Conservation (phyloP, 441 rosid species). For the Bocquillonia castaneifolia region DNA sequence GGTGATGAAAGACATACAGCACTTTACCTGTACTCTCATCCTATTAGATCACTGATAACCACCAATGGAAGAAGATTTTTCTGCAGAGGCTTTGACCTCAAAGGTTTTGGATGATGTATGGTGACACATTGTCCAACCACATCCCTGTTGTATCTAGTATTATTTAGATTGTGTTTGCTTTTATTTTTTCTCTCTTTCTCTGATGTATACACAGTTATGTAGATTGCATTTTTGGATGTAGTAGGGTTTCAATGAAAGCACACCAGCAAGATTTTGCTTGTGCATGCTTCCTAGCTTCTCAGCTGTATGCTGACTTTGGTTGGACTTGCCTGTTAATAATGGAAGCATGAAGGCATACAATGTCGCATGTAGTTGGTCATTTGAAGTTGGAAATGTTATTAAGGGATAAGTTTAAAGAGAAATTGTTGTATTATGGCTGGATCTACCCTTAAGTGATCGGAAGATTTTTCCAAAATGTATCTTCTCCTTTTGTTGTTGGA, state of each 20-base stretch:
- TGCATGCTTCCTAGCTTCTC: conserved; percentile 3
- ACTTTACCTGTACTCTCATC: too few relatives aligned
- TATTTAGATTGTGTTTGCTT: neutral
- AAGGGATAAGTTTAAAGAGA: neutral
- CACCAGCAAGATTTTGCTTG: neutral
- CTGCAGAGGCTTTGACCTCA: neutral
- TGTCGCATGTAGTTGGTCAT: neutral
- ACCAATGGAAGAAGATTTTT: neutral
- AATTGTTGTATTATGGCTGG: neutral
- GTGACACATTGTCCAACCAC: neutral
- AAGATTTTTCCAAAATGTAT: neutral
- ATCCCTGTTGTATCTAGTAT: neutral
- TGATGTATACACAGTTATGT: neutral
- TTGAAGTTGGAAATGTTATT: neutral
- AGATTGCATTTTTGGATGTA: neutral
- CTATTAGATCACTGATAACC: neutral
- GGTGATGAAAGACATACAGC: neutral
- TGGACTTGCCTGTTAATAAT: neutral
- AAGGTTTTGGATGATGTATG: neutral
- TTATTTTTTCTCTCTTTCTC: neutral
- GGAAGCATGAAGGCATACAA: conserved; percentile 4
- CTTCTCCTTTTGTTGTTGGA: neutral
- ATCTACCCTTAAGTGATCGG: neutral
- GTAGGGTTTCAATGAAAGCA: conserved; percentile 5
- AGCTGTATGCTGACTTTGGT: neutral